These are phyloP conservation scores for Chrysopogon serrulatus DNA, from an alignment of 176 grass and related monocot species.

Conservation along the genomic window DNA sequence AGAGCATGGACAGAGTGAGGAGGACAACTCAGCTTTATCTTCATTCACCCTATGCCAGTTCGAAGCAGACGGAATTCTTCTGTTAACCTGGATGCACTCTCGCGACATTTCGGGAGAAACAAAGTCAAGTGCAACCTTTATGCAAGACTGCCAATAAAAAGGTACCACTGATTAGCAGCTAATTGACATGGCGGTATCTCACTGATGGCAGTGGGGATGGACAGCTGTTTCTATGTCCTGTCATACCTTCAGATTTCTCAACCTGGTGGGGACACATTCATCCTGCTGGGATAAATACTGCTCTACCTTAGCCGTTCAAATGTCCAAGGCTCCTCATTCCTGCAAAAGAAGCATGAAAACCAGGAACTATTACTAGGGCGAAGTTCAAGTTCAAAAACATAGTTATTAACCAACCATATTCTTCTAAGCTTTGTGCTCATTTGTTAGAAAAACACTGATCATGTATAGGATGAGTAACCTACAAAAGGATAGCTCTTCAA, in stretches of 20 bases:
- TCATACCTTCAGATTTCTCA: conserved; percentile 91
- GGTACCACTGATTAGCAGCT: neutral
- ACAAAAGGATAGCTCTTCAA: neutral
- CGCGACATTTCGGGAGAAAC: conserved; percentile 88
- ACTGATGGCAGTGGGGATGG: neutral
- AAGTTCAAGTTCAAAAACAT: neutral
- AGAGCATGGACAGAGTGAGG: neutral
- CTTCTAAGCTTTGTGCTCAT: conserved; percentile 83
- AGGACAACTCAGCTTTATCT: conserved; percentile 68
- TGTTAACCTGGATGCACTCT: conserved; percentile 63
- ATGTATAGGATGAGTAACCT: conserved; percentile 90
- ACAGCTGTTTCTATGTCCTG: neutral
- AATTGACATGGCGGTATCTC: neutral
- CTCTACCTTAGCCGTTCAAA: conserved; percentile 92
- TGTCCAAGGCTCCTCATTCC: conserved; percentile 94
- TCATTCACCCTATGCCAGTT: conserved; percentile 70
- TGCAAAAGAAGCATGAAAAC: conserved; percentile 3
- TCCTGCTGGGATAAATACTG: conserved; percentile 93
- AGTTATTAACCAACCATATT: conserved; percentile 61
- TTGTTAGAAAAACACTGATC: conserved; percentile 84
- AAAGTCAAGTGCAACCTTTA: conserved; percentile 91
- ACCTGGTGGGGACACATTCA: conserved; percentile 96
- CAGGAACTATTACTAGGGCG: neutral
- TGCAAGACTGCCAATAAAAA: conserved; percentile 65
- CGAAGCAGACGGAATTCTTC: conserved; percentile 74